Evolutionary conservation across 1,139 yeast species (phyloP).

Genomic region (Hemisphaericaspora subhashii): DNA sequence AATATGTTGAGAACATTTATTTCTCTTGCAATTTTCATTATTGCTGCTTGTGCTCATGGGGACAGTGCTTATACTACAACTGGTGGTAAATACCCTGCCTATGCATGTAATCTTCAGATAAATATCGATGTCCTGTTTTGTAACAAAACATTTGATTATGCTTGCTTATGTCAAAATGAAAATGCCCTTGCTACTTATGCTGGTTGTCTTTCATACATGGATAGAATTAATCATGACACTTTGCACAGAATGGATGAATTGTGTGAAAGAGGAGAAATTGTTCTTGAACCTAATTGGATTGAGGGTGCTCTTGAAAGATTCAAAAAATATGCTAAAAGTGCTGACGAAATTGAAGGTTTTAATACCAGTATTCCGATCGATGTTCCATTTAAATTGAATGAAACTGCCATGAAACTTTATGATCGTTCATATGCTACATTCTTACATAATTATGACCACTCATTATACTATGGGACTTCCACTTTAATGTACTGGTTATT

Average conservation of each 20-base stretch:
- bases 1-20: too few relatives aligned
- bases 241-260: constrained; percentile 2
- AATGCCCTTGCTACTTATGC: constrained; percentile 16
- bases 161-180: constrained; percentile 12
- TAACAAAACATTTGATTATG: constrained; percentile 4
- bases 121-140: constrained; percentile 17
- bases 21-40: too few relatives aligned
- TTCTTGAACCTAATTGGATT: constrained; percentile 18
- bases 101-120: constrained; percentile 21
- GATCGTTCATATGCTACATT: constrained; percentile 24
- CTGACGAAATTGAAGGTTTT: constrained; percentile 22
- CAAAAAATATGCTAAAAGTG: constrained; percentile 18
- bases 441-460: too few relatives aligned
- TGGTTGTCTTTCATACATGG: constrained; percentile 12
- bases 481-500: too few relatives aligned
- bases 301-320: constrained; percentile 19
- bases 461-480: too few relatives aligned
- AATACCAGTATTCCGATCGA: constrained; percentile 20
- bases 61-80: too few relatives aligned
- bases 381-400: constrained; percentile 24
- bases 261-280: constrained; percentile 15
- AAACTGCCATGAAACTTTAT: constrained; percentile 15
- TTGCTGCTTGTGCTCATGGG: too few relatives aligned
- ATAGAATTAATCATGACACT: not conserved
- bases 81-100: too few relatives aligned